These are phyloP conservation scores for Tubosaeta sp. DNA, from an alignment of 768 basidiomycete species.

Conservation along the genomic window DNA sequence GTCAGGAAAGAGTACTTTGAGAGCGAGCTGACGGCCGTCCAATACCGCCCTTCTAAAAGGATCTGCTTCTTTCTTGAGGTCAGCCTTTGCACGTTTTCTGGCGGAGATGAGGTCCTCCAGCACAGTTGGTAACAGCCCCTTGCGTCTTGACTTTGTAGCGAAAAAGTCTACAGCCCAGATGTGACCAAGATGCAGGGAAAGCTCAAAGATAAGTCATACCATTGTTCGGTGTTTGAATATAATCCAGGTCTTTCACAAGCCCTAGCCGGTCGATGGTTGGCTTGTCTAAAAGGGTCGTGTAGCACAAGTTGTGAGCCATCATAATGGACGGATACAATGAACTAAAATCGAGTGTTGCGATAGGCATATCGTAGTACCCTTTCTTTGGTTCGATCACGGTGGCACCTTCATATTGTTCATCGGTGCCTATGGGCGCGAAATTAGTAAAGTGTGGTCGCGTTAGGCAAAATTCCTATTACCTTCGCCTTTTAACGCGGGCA, in stretches of 20 bases:
- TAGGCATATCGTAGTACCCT: constrained; percentile 94
- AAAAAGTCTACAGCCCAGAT: constrained; percentile 67
- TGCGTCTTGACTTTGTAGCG: constrained; percentile 63
- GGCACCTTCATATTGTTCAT: constrained; percentile 98
- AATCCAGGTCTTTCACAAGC: constrained; percentile 83
- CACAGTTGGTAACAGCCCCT: constrained; percentile 88
- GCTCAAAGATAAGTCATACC: constrained; percentile 42
- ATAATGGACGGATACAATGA: constrained; percentile 99
- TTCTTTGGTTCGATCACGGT: constrained; percentile 97
- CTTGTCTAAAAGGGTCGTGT: constrained; percentile 91
- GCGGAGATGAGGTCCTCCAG: constrained; percentile 92
- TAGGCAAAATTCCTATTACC: constrained; percentile 39
- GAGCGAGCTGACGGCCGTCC: constrained; percentile 93
- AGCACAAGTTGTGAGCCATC: constrained; percentile 99
- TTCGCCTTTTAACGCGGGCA: constrained; percentile 83
- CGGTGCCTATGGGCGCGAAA: constrained; percentile 52
- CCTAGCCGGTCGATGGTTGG: constrained; percentile 69
- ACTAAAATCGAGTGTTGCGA: constrained; percentile 97
- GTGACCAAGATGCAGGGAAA: neutral
- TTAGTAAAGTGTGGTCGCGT: neutral
- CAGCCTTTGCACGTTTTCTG: constrained; percentile 91
- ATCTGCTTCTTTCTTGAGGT: constrained; percentile 94
- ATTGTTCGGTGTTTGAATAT: constrained; percentile 92
- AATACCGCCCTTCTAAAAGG: constrained; percentile 96
- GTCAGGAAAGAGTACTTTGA: constrained; percentile 58